Evolutionary conservation across 805 yeast species (phyloP).

Genomic region (Ogataea trehaloabstinens): DNA sequence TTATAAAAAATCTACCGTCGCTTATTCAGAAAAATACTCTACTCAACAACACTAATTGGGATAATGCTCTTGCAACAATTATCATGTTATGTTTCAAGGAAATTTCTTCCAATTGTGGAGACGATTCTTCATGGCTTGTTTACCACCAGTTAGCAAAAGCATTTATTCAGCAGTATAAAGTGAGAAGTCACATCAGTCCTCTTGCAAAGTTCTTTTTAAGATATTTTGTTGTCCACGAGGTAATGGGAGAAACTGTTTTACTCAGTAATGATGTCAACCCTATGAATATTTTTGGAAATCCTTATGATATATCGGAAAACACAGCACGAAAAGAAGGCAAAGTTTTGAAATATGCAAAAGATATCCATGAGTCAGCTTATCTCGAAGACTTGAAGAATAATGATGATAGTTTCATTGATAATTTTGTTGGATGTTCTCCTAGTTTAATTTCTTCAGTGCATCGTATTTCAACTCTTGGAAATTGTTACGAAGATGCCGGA

Average conservation of each 20-base stretch:
- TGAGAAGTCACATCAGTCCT: conserved; percentile 28
- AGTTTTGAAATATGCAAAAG: conserved; percentile 3
- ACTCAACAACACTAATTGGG: conserved; percentile 33
- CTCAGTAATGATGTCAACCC: conserved; percentile 17
- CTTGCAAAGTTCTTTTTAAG: conserved; percentile 36
- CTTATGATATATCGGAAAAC: not conserved
- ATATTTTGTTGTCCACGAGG: conserved; percentile 41
- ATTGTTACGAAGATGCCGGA: conserved; percentile 34
- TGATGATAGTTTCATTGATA: conserved; percentile 37
- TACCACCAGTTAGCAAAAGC: conserved; percentile 38
- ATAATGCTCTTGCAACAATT: conserved; percentile 39
- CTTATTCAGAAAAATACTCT: conserved; percentile 28
- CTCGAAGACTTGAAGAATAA: conserved; percentile 31
- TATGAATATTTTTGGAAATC: not conserved
- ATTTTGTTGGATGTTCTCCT: conserved; percentile 41
- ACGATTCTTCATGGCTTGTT: conserved; percentile 36
- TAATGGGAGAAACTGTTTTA: conserved; percentile 45
- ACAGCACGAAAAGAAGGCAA: not conserved
- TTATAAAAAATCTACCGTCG: conserved; percentile 31
- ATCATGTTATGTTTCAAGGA: conserved; percentile 40
- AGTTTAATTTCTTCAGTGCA: conserved; percentile 36
- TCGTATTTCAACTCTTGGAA: conserved; percentile 36
- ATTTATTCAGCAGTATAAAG: conserved; percentile 29
- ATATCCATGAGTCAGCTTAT: conserved; percentile 30
- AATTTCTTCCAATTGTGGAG: conserved; percentile 39